A percentile compares a stretch with the other conserved stretches of the same genome.
Evolutionary conservation across 2,329 filamentous ascomycete genomes (phyloP).

Genomic region (Pseudocercospora vitis): DNA sequence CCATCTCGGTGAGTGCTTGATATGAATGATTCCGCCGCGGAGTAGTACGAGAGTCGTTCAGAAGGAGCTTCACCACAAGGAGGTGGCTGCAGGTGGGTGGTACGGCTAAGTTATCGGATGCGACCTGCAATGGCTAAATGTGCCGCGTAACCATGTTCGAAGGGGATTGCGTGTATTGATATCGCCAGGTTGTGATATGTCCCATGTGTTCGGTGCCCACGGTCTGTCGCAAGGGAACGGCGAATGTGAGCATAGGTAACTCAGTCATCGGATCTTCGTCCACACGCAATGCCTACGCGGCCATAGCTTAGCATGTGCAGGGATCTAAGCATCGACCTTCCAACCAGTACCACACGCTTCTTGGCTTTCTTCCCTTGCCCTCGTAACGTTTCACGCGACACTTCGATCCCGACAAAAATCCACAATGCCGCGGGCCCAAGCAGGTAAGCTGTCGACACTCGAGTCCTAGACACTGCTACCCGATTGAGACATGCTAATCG

Average conservation of each 20-base stretch:
- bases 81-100: not conserved
- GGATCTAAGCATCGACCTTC: not conserved
- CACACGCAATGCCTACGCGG: not conserved
- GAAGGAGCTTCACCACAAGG: not conserved
- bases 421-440: constrained; percentile 30
- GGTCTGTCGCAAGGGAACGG: too few relatives aligned
- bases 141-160: constrained; percentile 1
- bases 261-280: too few relatives aligned
- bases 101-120: not conserved
- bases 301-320: not conserved
- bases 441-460: too few relatives aligned
- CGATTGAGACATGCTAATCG: too few relatives aligned
- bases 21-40: not conserved
- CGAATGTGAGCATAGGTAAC: too few relatives aligned
- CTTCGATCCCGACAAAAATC: not conserved
- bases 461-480: not conserved
- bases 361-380: not conserved
- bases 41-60: not conserved
- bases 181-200: not conserved
- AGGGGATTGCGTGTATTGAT: too few relatives aligned
- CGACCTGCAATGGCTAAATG: too few relatives aligned
- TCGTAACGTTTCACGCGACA: not conserved
- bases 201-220: too few relatives aligned
- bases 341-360: too few relatives aligned
- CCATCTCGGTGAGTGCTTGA: not conserved